A percentile compares a stretch with the other conserved stretches of the same genome.
Conservation (phyloP, 108 stramenopile species). For the Craspedostauros australis region DNA sequence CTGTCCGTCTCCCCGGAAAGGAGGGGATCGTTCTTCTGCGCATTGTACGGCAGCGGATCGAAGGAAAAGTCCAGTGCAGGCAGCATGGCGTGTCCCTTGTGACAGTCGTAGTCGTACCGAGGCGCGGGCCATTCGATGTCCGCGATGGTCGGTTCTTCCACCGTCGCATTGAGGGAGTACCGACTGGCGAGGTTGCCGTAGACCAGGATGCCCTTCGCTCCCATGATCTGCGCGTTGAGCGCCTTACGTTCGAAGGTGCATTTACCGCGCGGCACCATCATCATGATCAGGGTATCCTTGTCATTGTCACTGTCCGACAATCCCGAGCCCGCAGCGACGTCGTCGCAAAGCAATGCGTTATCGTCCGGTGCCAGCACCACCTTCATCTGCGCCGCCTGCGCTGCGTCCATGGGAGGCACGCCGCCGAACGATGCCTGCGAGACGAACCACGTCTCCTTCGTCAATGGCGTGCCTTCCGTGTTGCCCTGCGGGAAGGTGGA, state of each 20-base stretch:
- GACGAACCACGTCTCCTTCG: slow-evolving; percentile 46
- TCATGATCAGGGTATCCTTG: slow-evolving; percentile 19
- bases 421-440: slow-evolving; percentile 73
- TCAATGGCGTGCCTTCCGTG: no score
- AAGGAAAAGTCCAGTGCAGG: slow-evolving; percentile 34
- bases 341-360: slow-evolving; percentile 47
- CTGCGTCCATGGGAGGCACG: slow-evolving; percentile 6
- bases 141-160: neutral
- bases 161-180: slow-evolving; percentile 31
- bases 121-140: slow-evolving; percentile 33
- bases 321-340: slow-evolving; percentile 5
- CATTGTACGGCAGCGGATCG: slow-evolving; percentile 49
- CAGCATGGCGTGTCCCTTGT: slow-evolving; percentile 40
- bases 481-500: no score
- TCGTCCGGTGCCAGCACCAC: slow-evolving; percentile 14
- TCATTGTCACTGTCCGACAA: slow-evolving; percentile 7
- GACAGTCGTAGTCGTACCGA: slow-evolving; percentile 76
- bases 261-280: slow-evolving; percentile 60
- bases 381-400: neutral
- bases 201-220: slow-evolving; percentile 53
- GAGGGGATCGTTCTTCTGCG: slow-evolving; percentile 39
- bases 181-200: slow-evolving; percentile 55
- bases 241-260: slow-evolving; percentile 75
- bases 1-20: slow-evolving; percentile 43
- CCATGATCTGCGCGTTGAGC: slow-evolving; percentile 47